Conservation (phyloP, 2,329 filamentous ascomycete genomes). For the Claviceps africana region DNA sequence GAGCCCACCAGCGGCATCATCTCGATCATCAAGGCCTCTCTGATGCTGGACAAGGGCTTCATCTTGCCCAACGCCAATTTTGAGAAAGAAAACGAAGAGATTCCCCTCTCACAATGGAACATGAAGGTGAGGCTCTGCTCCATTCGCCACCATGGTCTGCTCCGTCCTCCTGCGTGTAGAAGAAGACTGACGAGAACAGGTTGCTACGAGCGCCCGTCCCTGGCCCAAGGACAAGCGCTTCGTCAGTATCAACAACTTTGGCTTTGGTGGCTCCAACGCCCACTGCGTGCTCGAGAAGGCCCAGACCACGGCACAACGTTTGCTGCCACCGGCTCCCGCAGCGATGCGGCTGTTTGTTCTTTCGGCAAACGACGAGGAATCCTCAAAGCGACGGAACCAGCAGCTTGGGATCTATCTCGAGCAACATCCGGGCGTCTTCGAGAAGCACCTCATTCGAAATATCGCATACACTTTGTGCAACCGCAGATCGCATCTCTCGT, state of each 20-base stretch:
- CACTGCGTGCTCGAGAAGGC: slow-evolving; percentile 24
- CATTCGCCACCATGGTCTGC: neutral
- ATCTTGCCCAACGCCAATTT: slow-evolving; percentile 37
- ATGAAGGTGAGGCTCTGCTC: slow-evolving; percentile 31
- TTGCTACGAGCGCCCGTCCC: slow-evolving; percentile 28
- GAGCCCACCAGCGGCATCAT: slow-evolving; percentile 36
- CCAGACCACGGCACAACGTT: slow-evolving; percentile 1
- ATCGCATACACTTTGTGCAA: slow-evolving; percentile 34
- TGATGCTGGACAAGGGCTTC: slow-evolving; percentile 36
- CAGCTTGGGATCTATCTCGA: slow-evolving; percentile 25
- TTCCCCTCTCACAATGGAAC: slow-evolving; percentile 35
- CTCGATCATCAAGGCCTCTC: slow-evolving; percentile 34
- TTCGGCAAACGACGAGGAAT: slow-evolving; percentile 24
- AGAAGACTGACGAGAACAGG: slow-evolving; percentile 10
- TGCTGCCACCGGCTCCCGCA: slow-evolving; percentile 7
- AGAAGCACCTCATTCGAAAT: slow-evolving; percentile 29
- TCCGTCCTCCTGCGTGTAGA: neutral
- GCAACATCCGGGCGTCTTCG: slow-evolving; percentile 27
- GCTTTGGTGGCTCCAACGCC: slow-evolving; percentile 32
- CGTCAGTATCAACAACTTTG: slow-evolving; percentile 36
- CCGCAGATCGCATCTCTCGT: slow-evolving; percentile 28
- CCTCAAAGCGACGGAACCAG: slow-evolving; percentile 16
- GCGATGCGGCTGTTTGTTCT: slow-evolving; percentile 26
- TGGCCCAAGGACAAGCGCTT: slow-evolving; percentile 35
- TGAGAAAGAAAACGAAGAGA: slow-evolving; percentile 32